Percentiles rank a stretch among this genome's conserved stretches.
These are phyloP conservation scores for Periconia digitata DNA, from an alignment of 2,329 filamentous ascomycete species.

Conservation along the genomic window DNA sequence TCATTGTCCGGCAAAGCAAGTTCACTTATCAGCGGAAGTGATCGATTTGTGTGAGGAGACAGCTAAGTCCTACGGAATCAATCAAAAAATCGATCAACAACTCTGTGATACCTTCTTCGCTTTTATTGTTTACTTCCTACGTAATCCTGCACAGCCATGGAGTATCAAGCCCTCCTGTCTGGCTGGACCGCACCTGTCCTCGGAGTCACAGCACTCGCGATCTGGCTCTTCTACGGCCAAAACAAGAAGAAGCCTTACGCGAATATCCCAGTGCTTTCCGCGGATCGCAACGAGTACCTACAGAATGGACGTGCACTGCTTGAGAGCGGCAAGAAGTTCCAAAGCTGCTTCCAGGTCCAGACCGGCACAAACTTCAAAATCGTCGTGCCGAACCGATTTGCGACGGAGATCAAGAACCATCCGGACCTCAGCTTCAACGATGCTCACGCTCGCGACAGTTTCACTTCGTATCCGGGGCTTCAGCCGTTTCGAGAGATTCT, in stretches of 20 bases:
- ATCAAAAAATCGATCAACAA: background rate
- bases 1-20: too few species aligned
- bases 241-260: background rate
- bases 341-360: conserved; percentile 1
- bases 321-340: background rate
- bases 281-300: background rate
- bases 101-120: background rate
- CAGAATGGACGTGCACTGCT: background rate
- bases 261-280: background rate
- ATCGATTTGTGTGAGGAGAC: too few species aligned
- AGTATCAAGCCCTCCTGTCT: background rate
- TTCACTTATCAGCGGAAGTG: too few species aligned
- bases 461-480: background rate
- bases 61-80: too few species aligned
- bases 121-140: background rate
- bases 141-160: background rate
- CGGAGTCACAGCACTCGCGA: background rate
- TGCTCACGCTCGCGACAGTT: background rate
- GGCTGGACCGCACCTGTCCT: background rate
- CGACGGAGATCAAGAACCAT: background rate
- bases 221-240: background rate
- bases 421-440: conserved; percentile 1
- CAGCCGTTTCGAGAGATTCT: background rate
- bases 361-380: background rate
- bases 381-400: background rate